These are phyloP conservation scores for Talaromyces sp. DNA, from an alignment of 2,329 filamentous ascomycete species.

Conservation along the genomic window DNA sequence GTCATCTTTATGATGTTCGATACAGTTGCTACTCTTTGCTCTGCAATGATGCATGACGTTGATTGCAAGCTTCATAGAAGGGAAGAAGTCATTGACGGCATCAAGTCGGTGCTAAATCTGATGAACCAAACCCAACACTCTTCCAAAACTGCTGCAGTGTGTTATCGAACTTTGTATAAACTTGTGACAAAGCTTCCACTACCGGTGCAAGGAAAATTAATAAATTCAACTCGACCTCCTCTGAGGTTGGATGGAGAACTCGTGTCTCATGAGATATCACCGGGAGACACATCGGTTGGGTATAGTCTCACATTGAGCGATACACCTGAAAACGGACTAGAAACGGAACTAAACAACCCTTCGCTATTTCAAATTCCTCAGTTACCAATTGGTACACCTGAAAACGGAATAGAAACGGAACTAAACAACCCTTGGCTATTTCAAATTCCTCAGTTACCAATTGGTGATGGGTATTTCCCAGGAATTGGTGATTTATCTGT, in stretches of 20 bases:
- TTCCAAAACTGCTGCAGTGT: conserved; percentile 21
- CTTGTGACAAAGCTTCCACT: conserved; percentile 15
- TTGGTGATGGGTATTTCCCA: not conserved
- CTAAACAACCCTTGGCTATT: not conserved
- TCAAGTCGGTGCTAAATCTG: conserved; percentile 32
- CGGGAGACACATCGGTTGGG: not conserved
- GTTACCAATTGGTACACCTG: too few species aligned
- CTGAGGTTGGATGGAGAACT: not conserved
- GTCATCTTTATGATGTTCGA: conserved; percentile 50
- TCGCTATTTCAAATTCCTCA: not conserved
- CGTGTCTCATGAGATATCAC: not conserved
- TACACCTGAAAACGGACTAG: not conserved
- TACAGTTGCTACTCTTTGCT: conserved; percentile 47
- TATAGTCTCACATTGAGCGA: not conserved
- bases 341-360: not conserved
- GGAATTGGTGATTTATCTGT: not conserved
- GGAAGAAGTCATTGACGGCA: conserved; percentile 36
- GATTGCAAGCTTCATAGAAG: conserved; percentile 36
- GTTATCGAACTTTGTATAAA: conserved; percentile 17
- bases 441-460: not conserved
- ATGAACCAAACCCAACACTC: conserved; percentile 19
- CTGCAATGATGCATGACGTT: conserved; percentile 48
- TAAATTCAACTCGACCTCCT: not conserved
- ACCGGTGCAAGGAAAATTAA: conserved; percentile 1
- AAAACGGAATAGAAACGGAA: not conserved